Conservation (phyloP, 2,329 filamentous ascomycete species). For the Acrodontium crateriforme region DNA sequence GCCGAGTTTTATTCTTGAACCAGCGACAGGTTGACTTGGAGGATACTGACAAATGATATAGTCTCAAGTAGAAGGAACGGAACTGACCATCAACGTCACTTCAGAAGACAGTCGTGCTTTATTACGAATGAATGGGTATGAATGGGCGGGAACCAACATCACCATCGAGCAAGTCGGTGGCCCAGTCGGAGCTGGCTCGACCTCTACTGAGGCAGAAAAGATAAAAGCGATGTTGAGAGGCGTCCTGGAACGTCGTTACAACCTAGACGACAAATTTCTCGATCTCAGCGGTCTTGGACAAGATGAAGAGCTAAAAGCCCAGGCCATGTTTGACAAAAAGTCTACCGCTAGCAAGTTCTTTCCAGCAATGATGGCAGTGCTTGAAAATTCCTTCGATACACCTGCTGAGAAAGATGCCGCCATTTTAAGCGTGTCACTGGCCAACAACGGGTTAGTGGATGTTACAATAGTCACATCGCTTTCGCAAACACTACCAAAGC, state of each 20-base stretch:
- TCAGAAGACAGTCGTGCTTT: conserved; percentile 22
- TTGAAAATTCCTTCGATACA: conserved; percentile 62
- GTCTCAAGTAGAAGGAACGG: conserved; percentile 22
- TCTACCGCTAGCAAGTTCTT: conserved; percentile 76
- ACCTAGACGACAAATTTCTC: conserved; percentile 56
- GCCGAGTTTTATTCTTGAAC: conserved; percentile 4
- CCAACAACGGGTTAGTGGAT: conserved; percentile 63
- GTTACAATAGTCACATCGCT: conserved; percentile 61
- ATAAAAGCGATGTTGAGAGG: conserved; percentile 45
- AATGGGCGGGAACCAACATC: conserved; percentile 26
- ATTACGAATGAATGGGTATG: conserved; percentile 26
- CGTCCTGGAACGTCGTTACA: conserved; percentile 64
- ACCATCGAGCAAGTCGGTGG: conserved; percentile 20
- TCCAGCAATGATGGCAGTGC: conserved; percentile 77
- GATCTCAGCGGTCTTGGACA: conserved; percentile 65
- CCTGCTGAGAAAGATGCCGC: conserved; percentile 59
- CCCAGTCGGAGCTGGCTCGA: conserved; percentile 6
- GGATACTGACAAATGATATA: conserved; percentile 16
- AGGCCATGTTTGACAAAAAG: conserved; percentile 61
- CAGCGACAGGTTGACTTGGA: too few species aligned
- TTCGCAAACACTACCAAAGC: conserved; percentile 64
- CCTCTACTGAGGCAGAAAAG: conserved; percentile 40
- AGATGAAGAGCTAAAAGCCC: conserved; percentile 56
- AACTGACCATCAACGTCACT: conserved; percentile 25
- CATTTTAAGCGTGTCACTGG: conserved; percentile 69